Percentiles rank a stretch among this genome's conserved stretches.
These are phyloP conservation scores for Crassisporium funariophilum DNA, from an alignment of 768 basidiomycete genomes.

Conservation along the genomic window DNA sequence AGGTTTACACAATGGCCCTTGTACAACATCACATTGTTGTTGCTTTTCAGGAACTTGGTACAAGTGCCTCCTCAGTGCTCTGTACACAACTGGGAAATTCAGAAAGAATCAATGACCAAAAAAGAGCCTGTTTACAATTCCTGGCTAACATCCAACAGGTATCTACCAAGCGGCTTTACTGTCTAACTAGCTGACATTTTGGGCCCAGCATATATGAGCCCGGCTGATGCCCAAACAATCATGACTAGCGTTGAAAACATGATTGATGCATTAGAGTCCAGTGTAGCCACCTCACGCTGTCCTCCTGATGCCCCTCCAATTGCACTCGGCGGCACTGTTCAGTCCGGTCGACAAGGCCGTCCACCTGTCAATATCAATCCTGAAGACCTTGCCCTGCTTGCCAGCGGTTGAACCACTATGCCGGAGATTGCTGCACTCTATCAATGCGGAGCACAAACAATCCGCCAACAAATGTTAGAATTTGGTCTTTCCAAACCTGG, in stretches of 20 bases:
- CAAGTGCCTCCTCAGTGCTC: neutral
- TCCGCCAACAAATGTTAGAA: conserved; percentile 16
- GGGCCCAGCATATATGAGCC: neutral
- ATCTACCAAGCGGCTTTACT: neutral
- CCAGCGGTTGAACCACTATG: conserved; percentile 4
- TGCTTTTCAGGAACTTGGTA: conserved; percentile 2
- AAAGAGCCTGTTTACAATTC: neutral
- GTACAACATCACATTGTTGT: neutral
- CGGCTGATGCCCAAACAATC: neutral
- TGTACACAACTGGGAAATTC: neutral
- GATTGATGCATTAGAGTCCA: neutral
- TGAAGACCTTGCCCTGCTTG: conserved; percentile 9
- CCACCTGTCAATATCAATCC: conserved; percentile 4
- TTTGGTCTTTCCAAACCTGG: conserved; percentile 14
- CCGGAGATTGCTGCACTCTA: conserved; percentile 10
- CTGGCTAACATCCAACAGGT: neutral
- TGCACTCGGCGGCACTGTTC: neutral
- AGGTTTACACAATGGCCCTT: neutral
- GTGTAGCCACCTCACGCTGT: too few species aligned
- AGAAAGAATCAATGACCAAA: neutral
- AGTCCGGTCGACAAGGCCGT: neutral
- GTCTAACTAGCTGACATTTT: neutral
- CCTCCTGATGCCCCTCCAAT: neutral
- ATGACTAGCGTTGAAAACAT: conserved; percentile 1
- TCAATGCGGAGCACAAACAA: conserved; percentile 15